Percentiles rank a stretch among this genome's conserved stretches.
Conservation (phyloP, 192 early-diverging fungal genomes). For the Phycomyces nitens region DNA sequence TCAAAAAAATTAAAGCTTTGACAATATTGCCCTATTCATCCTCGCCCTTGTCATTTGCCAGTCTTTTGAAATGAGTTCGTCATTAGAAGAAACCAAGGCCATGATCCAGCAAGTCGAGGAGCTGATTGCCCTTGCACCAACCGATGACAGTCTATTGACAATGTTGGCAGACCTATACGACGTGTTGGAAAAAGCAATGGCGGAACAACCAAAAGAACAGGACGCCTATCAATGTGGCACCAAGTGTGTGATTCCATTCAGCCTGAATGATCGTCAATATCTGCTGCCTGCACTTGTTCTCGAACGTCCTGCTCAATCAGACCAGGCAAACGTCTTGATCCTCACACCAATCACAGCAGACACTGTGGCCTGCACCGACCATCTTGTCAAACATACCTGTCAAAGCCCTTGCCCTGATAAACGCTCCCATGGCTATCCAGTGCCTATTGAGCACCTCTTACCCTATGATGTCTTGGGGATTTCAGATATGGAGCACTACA, state of each 20-base stretch:
- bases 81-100: conserved; percentile 8
- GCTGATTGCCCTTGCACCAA: conserved; percentile 2
- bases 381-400: not conserved
- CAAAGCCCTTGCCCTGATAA: not conserved
- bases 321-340: not conserved
- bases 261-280: not conserved
- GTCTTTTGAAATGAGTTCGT: not conserved
- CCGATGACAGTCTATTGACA: not conserved
- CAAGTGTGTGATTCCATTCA: not conserved
- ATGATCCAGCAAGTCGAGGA: conserved; percentile 19
- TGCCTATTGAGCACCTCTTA: not conserved
- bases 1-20: too few relatives aligned
- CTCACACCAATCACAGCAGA: conserved; percentile 3
- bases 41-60: too few relatives aligned
- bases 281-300: not conserved
- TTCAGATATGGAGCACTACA: not conserved
- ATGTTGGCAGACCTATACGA: conserved; percentile 8
- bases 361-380: not conserved
- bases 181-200: not conserved
- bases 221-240: not conserved
- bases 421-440: conserved; percentile 1
- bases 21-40: too few relatives aligned
- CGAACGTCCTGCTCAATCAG: not conserved
- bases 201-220: not conserved
- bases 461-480: not conserved